These are phyloP conservation scores for Daedalea quercina DNA, from an alignment of 768 basidiomycete species.

Conservation along the genomic window DNA sequence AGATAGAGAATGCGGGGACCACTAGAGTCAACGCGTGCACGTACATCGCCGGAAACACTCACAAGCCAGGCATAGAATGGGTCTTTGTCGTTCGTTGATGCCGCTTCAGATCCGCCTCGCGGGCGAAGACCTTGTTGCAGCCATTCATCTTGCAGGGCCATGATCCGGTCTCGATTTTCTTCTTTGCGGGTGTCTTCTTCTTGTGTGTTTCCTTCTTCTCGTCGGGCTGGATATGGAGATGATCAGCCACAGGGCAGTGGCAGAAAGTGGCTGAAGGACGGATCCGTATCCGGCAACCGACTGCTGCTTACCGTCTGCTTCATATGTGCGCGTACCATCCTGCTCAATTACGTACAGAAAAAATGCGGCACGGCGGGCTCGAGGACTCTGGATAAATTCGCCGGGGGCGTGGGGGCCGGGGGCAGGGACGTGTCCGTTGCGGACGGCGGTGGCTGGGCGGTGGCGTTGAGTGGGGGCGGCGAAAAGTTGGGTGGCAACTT, in stretches of 20 bases:
- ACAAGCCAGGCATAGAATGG: slow-evolving; percentile 74
- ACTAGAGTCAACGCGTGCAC: slow-evolving; percentile 4
- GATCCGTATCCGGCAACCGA: slow-evolving; percentile 7
- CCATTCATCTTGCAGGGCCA: slow-evolving; percentile 83
- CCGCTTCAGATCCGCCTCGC: slow-evolving; percentile 76
- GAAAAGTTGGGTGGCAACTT: slow-evolving; percentile 13
- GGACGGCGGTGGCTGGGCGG: slow-evolving; percentile 13
- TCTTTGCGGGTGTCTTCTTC: slow-evolving; percentile 34
- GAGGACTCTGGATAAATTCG: slow-evolving; percentile 1
- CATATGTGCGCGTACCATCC: slow-evolving; percentile 22
- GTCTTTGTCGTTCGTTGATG: slow-evolving; percentile 77
- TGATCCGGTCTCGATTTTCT: slow-evolving; percentile 46
- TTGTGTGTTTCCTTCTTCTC: slow-evolving; percentile 37
- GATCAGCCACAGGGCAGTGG: slow-evolving; percentile 21
- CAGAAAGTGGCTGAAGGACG: slow-evolving; percentile 24
- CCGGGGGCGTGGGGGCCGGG: background rate
- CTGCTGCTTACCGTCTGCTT: slow-evolving; percentile 28
- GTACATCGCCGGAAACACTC: slow-evolving; percentile 11
- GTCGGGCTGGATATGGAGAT: slow-evolving; percentile 25
- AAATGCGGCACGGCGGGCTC: background rate
- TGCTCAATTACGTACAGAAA: background rate
- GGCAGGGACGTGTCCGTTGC: slow-evolving; percentile 1
- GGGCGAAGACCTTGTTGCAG: slow-evolving; percentile 76
- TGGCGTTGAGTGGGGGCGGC: slow-evolving; percentile 6
- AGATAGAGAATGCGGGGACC: slow-evolving; percentile 6